A percentile compares a stretch with the other conserved stretches of the same genome.
Evolutionary conservation across 2,329 filamentous ascomycete species (phyloP).

Genomic region (Metarhizium robertsii): DNA sequence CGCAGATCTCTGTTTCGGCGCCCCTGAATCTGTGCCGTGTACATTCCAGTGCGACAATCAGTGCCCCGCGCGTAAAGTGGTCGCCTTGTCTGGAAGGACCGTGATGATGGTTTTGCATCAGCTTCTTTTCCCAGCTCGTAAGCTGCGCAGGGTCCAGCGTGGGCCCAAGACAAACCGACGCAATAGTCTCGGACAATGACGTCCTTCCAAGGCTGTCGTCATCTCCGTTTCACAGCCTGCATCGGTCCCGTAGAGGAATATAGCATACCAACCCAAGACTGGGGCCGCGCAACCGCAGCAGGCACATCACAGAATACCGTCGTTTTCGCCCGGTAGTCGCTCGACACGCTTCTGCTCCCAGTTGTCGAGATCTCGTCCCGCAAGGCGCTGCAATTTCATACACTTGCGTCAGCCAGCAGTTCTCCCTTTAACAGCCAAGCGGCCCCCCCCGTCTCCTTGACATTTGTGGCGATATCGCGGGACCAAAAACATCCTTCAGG

Average conservation of each 20-base stretch:
- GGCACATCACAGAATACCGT: slow-evolving; percentile 57
- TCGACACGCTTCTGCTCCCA: slow-evolving; percentile 97
- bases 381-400: slow-evolving; percentile 16
- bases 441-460: too few relatives aligned
- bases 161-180: neutral
- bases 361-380: slow-evolving; percentile 84
- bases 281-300: neutral
- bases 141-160: neutral
- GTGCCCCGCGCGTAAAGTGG: neutral
- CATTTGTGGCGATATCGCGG: too few relatives aligned
- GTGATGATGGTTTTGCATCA: neutral
- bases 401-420: neutral
- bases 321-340: slow-evolving; percentile 78
- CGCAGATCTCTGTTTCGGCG: too few relatives aligned
- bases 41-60: too few relatives aligned
- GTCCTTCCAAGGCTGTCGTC: slow-evolving; percentile 6
- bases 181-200: neutral
- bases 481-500: too few relatives aligned
- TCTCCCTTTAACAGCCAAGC: too few relatives aligned
- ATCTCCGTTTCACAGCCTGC: neutral
- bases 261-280: too few relatives aligned
- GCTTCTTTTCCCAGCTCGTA: too few relatives aligned
- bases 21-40: too few relatives aligned
- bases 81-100: neutral
- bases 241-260: neutral